These are phyloP conservation scores for Stephania cephalantha DNA, from an alignment of 164 flowering plant genomes.

Conservation along the genomic window DNA sequence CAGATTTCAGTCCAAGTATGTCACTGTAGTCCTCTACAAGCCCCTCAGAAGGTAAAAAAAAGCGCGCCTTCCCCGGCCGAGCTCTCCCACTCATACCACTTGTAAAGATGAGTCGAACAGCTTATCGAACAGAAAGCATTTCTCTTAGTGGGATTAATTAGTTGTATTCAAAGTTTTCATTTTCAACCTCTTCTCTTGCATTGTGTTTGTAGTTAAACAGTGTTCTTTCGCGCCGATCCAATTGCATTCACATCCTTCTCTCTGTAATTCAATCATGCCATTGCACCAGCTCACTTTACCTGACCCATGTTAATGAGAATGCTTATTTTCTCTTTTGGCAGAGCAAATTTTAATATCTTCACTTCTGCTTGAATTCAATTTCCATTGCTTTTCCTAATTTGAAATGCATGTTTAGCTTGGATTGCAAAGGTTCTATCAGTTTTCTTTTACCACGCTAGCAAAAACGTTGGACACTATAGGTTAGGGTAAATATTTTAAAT, in stretches of 20 bases:
- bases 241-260: background rate
- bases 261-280: background rate
- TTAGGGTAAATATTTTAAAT: too few species aligned
- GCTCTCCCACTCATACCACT: conserved; percentile 5
- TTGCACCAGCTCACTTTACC: background rate
- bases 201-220: background rate
- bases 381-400: background rate
- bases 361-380: background rate
- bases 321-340: background rate
- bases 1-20: conserved; percentile 80
- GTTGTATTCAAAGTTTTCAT: background rate
- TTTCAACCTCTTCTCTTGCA: background rate
- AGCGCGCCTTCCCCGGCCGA: background rate
- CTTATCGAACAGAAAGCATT: background rate
- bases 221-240: background rate
- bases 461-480: too few species aligned
- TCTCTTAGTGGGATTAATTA: background rate
- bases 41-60: conserved; percentile 49
- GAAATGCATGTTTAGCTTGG: background rate
- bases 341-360: too few species aligned
- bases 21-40: conserved; percentile 86
- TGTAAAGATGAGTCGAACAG: conserved; percentile 7
- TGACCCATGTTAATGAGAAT: background rate
- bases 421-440: too few species aligned
- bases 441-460: too few species aligned